phyloP scores from a whole-genome alignment of 768 basidiomycete genomes.

The Strobilomyces confusus region DNA sequence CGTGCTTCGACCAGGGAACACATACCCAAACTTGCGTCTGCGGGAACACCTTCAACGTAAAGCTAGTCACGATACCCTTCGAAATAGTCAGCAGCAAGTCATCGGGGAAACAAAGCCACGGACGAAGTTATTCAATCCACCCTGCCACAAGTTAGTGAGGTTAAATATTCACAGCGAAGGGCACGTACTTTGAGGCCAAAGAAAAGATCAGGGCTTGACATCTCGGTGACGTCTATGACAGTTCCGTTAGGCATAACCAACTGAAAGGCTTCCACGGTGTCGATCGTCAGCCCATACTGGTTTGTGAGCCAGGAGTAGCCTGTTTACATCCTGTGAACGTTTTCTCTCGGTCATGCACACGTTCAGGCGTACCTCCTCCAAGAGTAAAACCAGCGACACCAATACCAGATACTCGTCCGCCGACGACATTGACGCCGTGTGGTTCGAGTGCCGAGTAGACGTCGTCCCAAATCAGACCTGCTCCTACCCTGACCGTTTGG shows the following conservation, averaged over 20 bases:
- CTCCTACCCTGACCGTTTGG: constrained; percentile 30
- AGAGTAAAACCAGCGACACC: constrained; percentile 41
- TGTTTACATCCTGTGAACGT: not conserved
- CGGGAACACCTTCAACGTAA: constrained; percentile 50
- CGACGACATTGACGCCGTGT: constrained; percentile 50
- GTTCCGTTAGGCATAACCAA: constrained; percentile 48
- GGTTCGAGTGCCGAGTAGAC: constrained; percentile 51
- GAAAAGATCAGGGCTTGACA: constrained; percentile 32
- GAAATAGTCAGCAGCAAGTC: not conserved
- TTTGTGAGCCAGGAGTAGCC: constrained; percentile 48
- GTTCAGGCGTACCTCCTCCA: constrained; percentile 43
- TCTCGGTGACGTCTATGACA: constrained; percentile 32
- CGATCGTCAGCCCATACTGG: constrained; percentile 54
- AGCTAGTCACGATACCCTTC: constrained; percentile 58
- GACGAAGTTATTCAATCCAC: constrained; percentile 61
- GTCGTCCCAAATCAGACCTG: constrained; percentile 54
- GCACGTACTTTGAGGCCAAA: constrained; percentile 38
- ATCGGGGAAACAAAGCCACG: not conserved
- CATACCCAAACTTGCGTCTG: constrained; percentile 58
- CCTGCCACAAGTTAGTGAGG: constrained; percentile 31
- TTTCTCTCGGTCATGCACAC: not conserved
- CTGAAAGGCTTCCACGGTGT: constrained; percentile 52
- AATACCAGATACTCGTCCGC: constrained; percentile 42
- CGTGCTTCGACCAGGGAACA: not conserved
- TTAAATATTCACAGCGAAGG: not conserved